These are phyloP conservation scores for Rhizoclosmatium globosum DNA, from an alignment of 192 early-diverging fungal genomes.

Conservation along the genomic window DNA sequence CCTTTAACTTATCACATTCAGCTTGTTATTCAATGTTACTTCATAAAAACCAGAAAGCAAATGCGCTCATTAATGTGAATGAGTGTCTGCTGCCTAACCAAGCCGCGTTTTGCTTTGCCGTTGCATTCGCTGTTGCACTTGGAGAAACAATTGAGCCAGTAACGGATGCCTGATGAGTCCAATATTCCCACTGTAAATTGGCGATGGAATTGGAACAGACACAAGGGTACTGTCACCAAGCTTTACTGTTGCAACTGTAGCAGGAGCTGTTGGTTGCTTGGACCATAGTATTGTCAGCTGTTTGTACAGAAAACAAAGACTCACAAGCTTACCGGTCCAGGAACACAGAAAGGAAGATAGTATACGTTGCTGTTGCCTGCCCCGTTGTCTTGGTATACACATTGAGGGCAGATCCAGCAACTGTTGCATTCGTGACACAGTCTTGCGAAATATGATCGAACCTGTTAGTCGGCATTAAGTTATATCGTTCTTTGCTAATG, in stretches of 20 bases:
- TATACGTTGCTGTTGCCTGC: background rate
- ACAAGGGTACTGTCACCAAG: background rate
- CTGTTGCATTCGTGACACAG: background rate
- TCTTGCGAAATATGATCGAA: background rate
- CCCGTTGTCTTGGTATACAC: slow-evolving; percentile 14
- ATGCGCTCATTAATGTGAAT: too few species aligned
- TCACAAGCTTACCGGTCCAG: background rate
- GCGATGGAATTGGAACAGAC: background rate
- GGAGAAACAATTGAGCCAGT: too few species aligned
- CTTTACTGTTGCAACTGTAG: background rate
- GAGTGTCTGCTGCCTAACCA: too few species aligned
- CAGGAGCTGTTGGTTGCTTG: background rate
- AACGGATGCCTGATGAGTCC: too few species aligned
- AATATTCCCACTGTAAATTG: background rate
- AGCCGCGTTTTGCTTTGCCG: too few species aligned
- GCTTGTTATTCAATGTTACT: too few species aligned
- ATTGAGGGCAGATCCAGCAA: background rate
- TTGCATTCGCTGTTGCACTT: too few species aligned
- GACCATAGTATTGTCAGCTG: background rate
- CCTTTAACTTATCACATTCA: too few species aligned
- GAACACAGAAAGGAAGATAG: slow-evolving; percentile 25
- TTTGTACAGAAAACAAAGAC: too few species aligned
- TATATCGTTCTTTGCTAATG: too few species aligned
- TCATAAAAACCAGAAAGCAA: too few species aligned
- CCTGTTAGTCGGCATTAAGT: background rate